Evolutionary conservation across 768 basidiomycete species (phyloP).

Genomic region (Mycena alexandri): DNA sequence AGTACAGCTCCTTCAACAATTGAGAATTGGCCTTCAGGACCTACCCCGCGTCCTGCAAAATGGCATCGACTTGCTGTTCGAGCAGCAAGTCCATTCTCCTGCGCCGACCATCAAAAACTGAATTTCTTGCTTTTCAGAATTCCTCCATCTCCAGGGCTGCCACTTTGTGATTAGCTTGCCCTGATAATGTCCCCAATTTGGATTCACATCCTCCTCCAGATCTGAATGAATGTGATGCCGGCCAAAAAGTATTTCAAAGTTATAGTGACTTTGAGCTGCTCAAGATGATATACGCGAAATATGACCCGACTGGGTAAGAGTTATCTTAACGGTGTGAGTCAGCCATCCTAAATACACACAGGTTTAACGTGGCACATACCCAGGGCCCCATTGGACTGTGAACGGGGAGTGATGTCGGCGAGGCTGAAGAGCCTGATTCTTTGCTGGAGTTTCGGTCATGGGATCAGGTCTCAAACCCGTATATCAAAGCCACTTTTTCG

Average conservation of each 20-base stretch:
- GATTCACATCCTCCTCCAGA: not conserved
- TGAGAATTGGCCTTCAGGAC: slow-evolving; percentile 31
- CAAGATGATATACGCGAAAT: slow-evolving; percentile 54
- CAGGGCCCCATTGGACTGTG: slow-evolving; percentile 47
- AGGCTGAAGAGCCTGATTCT: no score
- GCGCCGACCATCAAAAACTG: not conserved
- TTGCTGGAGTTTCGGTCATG: no score
- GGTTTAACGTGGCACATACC: slow-evolving; percentile 51
- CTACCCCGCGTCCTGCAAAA: slow-evolving; percentile 42
- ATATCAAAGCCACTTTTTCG: no score
- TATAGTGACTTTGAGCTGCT: slow-evolving; percentile 55
- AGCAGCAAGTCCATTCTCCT: slow-evolving; percentile 43
- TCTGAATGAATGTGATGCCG: slow-evolving; percentile 54
- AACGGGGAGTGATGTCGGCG: not conserved
- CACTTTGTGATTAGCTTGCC: not conserved
- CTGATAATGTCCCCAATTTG: no score
- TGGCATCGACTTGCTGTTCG: slow-evolving; percentile 46
- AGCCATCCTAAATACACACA: slow-evolving; percentile 16
- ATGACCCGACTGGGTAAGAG: slow-evolving; percentile 57
- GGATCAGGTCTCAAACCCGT: no score
- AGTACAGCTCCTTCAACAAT: slow-evolving; percentile 49
- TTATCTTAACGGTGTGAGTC: not conserved
- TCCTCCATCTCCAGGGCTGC: slow-evolving; percentile 49
- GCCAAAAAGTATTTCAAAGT: slow-evolving; percentile 55
- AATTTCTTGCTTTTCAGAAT: slow-evolving; percentile 40